phyloP scores from a whole-genome alignment of 2,329 filamentous ascomycete genomes.

The Ciborinia camelliae region DNA sequence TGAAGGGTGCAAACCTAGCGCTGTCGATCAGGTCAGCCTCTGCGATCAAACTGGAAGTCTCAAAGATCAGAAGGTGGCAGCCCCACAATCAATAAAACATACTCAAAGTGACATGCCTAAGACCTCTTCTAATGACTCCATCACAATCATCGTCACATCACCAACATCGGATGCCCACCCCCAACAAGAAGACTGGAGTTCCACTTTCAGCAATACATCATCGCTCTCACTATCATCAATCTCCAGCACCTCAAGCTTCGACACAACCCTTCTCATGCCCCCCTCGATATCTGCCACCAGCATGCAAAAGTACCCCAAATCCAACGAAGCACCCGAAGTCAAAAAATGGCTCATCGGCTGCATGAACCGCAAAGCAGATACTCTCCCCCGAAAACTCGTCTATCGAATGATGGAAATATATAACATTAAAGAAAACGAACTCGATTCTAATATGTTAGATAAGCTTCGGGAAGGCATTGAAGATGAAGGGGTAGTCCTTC shows the following conservation, averaged over 20 bases:
- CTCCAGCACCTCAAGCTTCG: slow-evolving; percentile 14
- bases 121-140: slow-evolving; percentile 18
- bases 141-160: slow-evolving; percentile 32
- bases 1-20: neutral
- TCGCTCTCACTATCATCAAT: neutral
- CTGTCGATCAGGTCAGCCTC: neutral
- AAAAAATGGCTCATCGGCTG: slow-evolving; percentile 30
- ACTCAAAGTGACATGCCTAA: slow-evolving; percentile 18
- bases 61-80: neutral
- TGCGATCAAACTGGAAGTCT: neutral
- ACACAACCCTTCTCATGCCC: slow-evolving; percentile 28
- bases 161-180: slow-evolving; percentile 27
- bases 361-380: slow-evolving; percentile 29
- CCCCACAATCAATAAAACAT: neutral
- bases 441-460: slow-evolving; percentile 21
- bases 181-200: slow-evolving; percentile 1
- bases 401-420: slow-evolving; percentile 31
- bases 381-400: slow-evolving; percentile 27
- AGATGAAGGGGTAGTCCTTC: slow-evolving; percentile 24
- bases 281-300: slow-evolving; percentile 21
- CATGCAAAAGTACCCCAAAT: slow-evolving; percentile 19
- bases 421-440: slow-evolving; percentile 27
- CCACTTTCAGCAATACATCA: slow-evolving; percentile 5
- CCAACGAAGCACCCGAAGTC: slow-evolving; percentile 28
- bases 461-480: slow-evolving; percentile 20